Conservation (phyloP, 2,329 filamentous ascomycete genomes). For the Talaromyces sp. region DNA sequence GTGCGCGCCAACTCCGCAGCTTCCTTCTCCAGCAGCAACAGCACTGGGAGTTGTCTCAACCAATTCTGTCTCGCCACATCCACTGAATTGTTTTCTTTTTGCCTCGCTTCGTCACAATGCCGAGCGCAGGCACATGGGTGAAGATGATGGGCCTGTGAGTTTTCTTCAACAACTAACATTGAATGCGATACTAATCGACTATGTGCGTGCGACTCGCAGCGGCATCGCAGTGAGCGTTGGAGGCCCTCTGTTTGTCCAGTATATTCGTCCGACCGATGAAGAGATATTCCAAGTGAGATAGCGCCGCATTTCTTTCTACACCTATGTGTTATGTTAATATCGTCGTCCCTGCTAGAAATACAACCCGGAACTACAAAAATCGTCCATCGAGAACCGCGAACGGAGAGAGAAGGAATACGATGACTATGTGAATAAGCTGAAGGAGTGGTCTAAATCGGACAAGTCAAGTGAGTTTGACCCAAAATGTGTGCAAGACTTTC, state of each 20-base stretch:
- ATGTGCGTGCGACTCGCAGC: constrained; percentile 41
- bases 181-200: not conserved
- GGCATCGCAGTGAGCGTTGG: constrained; percentile 69
- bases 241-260: constrained; percentile 78
- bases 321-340: not conserved
- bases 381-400: constrained; percentile 72
- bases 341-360: constrained; percentile 55
- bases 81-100: not conserved
- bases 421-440: constrained; percentile 75
- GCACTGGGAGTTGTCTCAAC: not conserved
- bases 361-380: constrained; percentile 88
- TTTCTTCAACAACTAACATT: not conserved
- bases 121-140: constrained; percentile 43
- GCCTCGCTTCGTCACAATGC: constrained; percentile 32
- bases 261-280: constrained; percentile 70
- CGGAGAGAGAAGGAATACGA: constrained; percentile 81
- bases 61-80: not conserved
- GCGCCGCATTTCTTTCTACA: not conserved
- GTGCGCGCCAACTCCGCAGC: not conserved
- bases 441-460: constrained; percentile 84
- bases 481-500: not conserved
- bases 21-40: not conserved
- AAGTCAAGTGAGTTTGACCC: constrained; percentile 65
- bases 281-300: constrained; percentile 67
- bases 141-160: constrained; percentile 70